Conservation (phyloP, 768 basidiomycete species). For the Boletellus sp. region DNA sequence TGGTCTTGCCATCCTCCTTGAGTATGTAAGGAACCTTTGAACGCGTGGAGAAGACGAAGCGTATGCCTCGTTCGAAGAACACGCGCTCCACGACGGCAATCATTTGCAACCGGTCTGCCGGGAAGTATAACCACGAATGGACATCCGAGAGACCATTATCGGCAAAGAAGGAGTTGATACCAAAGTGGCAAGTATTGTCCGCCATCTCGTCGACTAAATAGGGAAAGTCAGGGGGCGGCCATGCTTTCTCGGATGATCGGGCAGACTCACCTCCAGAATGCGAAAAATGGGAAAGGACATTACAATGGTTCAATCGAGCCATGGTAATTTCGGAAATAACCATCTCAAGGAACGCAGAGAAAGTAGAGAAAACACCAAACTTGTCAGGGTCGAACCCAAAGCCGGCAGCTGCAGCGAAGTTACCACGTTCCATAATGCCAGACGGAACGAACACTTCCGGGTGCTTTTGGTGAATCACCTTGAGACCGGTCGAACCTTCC, state of each 20-base stretch:
- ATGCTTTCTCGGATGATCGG: background rate
- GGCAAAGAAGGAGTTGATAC: constrained; percentile 82
- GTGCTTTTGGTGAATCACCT: constrained; percentile 84
- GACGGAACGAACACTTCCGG: constrained; percentile 83
- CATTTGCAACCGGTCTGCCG: constrained; percentile 83
- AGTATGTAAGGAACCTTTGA: constrained; percentile 88
- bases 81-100: constrained; percentile 67
- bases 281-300: constrained; percentile 85
- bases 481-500: constrained; percentile 87
- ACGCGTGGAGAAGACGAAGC: constrained; percentile 87
- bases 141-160: constrained; percentile 84
- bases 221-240: background rate
- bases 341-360: constrained; percentile 93
- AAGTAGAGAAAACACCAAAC: constrained; percentile 86
- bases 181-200: constrained; percentile 60
- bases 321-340: constrained; percentile 84
- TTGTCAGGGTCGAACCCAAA: constrained; percentile 82
- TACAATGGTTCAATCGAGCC: constrained; percentile 89
- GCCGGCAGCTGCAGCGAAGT: constrained; percentile 80
- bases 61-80: constrained; percentile 79
- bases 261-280: constrained; percentile 69
- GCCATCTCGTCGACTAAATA: constrained; percentile 65
- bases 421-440: constrained; percentile 86
- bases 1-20: constrained; percentile 64
- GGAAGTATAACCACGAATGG: constrained; percentile 82